phyloP scores from a whole-genome alignment of 2,329 filamentous ascomycete species.

The Cadophora sp. region DNA sequence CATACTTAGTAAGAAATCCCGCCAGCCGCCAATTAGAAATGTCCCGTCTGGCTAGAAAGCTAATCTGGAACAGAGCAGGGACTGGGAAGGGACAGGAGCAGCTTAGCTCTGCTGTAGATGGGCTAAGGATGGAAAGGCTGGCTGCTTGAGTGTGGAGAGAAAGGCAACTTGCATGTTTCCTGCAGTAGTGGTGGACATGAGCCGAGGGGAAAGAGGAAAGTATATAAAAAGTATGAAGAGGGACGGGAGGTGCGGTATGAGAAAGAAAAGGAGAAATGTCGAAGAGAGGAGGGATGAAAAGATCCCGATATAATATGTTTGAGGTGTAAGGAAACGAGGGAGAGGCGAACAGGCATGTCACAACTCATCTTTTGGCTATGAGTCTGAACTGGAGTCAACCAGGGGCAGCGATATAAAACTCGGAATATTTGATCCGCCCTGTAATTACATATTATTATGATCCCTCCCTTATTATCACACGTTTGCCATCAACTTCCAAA shows the following conservation, averaged over 20 bases:
- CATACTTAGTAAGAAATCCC: too few relatives aligned
- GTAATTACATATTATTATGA: background rate
- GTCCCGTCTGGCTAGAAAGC: background rate
- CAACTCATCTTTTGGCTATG: background rate
- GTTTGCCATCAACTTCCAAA: background rate
- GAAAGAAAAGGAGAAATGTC: background rate
- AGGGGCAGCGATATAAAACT: constrained; percentile 2
- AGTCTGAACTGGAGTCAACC: background rate
- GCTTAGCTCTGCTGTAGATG: background rate
- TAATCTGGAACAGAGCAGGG: constrained; percentile 6
- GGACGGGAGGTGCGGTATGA: background rate
- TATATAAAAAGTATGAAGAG: background rate
- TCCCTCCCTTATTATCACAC: background rate
- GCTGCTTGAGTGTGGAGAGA: constrained; percentile 4
- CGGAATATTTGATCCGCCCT: background rate
- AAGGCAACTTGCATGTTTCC: background rate
- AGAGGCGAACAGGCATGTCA: background rate
- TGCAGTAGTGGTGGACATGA: background rate
- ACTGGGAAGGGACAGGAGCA: constrained; percentile 3
- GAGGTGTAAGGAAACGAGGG: background rate
- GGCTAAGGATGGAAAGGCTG: background rate
- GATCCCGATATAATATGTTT: constrained; percentile 4
- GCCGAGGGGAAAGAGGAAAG: background rate
- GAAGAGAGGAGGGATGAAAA: constrained; percentile 1
- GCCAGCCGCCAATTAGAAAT: constrained; percentile 1